A percentile compares a stretch with the other conserved stretches of the same genome.
Evolutionary conservation across 2,329 filamentous ascomycete species (phyloP).

Genomic region (Diaporthe nobilis): DNA sequence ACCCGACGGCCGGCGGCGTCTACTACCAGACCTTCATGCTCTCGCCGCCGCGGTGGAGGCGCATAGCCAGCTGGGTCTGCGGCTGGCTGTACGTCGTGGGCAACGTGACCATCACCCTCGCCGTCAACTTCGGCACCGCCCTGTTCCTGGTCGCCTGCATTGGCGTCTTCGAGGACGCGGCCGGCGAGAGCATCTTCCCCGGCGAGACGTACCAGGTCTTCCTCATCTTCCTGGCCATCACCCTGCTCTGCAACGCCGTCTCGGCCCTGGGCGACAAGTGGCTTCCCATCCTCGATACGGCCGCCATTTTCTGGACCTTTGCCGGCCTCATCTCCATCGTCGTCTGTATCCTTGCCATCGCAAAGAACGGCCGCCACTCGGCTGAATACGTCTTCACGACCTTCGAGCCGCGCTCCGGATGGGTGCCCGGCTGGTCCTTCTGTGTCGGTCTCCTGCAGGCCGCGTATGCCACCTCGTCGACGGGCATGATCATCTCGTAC

Average conservation of each 20-base stretch:
- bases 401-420: conserved; percentile 78
- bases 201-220: conserved; percentile 76
- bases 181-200: conserved; percentile 60
- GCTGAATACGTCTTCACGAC: conserved; percentile 76
- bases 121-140: conserved; percentile 85
- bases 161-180: conserved; percentile 66
- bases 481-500: conserved; percentile 85
- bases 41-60: conserved; percentile 71
- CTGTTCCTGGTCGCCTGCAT: conserved; percentile 71
- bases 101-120: conserved; percentile 86
- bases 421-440: conserved; percentile 80
- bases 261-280: conserved; percentile 77
- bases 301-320: conserved; percentile 83
- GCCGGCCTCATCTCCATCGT: conserved; percentile 77
- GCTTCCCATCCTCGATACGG: conserved; percentile 79
- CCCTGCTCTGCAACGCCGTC: conserved; percentile 74
- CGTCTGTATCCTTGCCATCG: conserved; percentile 73
- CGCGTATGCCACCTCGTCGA: conserved; percentile 81
- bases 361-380: conserved; percentile 75
- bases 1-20: conserved; percentile 82
- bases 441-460: conserved; percentile 80
- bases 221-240: conserved; percentile 79
- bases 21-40: conserved; percentile 87
- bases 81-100: conserved; percentile 85
- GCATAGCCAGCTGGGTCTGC: conserved; percentile 77